Evolutionary conservation across 2,329 filamentous ascomycete species (phyloP), one percentile per base, ranked within the genome.

Genomic region (Triangularia verruculosa): DNA sequence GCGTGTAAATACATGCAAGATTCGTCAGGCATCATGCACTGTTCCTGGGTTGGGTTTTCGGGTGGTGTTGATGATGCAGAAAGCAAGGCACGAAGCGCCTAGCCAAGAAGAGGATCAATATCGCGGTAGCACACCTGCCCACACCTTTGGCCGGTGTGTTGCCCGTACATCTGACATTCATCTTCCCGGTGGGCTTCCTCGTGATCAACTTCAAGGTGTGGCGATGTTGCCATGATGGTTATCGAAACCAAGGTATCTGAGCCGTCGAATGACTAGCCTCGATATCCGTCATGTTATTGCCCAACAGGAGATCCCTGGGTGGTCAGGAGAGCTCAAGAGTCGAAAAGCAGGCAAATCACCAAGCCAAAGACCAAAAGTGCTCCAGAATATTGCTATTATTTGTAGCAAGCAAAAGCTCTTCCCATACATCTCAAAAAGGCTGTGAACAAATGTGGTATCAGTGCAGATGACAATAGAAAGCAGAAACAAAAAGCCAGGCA

Each of bases 401-500:
- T n/a, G 12, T 24, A 27, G 27, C 58, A 54, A 25, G 17, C 58
- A 39, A n/a, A 34, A 27, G 8, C 30, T 28, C 20, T n/a, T 15
- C 22, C 55, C 25, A n/a, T 65, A 20, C 34, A 39, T 47, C 39
- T 39, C 39, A 20, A 47, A 43, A 43, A 47, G n/a, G 39, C 20
- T 17, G 39, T 47, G n/a, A 47, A 20, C 39, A 47, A 56, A 47
- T 15, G 57, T 65, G 63, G 66, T 66, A 67, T 67, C 66, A 65
- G 54, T 39, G 61, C 63, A 51, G 58, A 62, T 20, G 52, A 59
- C 11, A 17, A 17, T 5, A 51, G 25, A 61, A 52, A 25, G 4
- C 20, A 55, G 62, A 15, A 30, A 51, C 17, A 6, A 53, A 64
- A 43, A n/a, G n/a, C n/a, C n/a, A n/a, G n/a, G n/a, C n/a, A n/a